Evolutionary conservation across 257 asterid species (phyloP), one percentile per base, ranked within the genome.

Genomic region (Ehretia macrophylla): DNA sequence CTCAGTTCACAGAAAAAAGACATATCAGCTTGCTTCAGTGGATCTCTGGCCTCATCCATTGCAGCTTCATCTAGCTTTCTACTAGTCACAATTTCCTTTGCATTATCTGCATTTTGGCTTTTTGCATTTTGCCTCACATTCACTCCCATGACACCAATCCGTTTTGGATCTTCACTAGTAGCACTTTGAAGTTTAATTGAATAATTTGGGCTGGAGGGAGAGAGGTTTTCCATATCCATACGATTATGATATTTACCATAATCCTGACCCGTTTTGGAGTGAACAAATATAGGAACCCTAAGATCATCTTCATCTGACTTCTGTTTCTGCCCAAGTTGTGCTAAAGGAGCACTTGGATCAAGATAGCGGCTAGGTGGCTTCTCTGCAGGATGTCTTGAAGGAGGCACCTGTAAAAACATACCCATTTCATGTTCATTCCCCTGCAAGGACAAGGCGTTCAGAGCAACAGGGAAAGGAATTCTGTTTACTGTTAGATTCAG

Each of bases 281-380:
- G 75, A 51, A 66, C 40, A 62, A 87, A 79, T 47, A 78, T 72
- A 27, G 96, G 95, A 70, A 90, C 93, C 59, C 75, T 77, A 58
- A 79, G 85, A 60, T 90, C 95, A 72, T 87, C 87, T 54, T 81
- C 92, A 38, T 80, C 83, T 14, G 42, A 63, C 32, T 63, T 78
- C 76, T 74, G 80, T 65, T 70, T 71, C 65, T 59, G 77, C 71
- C 77, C 76, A 18, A 19, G 70, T 59, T 73, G 78, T 54, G 67
- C 42, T 59, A 38, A 44, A 20, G 81, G 78, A 40, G 69, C 32
- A 67, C 63, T 69, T 53, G 72, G 49, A 65, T 75, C 73, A 18
- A 77, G 65, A 56, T 64, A 70, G 12, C 44, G 62, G 35, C 60
- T 39, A 56, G 62, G 42, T 16, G 68, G 75, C 64, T 77, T 83